These are phyloP conservation scores for Mucor racemosus DNA, from an alignment of 371 early-diverging fungal genomes.

Conservation along the genomic window DNA sequence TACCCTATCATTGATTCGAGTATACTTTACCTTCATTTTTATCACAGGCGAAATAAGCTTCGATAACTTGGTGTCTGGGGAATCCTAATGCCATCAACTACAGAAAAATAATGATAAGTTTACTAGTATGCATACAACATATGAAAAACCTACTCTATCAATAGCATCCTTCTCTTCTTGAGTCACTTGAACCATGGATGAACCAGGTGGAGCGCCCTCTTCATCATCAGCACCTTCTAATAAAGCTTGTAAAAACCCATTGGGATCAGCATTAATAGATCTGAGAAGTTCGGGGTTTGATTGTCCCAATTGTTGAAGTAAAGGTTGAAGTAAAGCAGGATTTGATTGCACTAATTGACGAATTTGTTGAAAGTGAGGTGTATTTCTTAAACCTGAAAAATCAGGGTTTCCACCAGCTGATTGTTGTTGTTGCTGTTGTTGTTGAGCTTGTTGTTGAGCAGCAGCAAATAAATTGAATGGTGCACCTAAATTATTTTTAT, in stretches of 20 bases:
- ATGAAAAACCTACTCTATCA: conserved; percentile 68
- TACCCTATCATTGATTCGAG: background rate
- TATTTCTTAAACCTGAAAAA: conserved; percentile 70
- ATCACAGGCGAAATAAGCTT: conserved; percentile 97
- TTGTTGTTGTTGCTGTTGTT: conserved; percentile 43
- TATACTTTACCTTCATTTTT: conserved; percentile 80
- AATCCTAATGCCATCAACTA: conserved; percentile 92
- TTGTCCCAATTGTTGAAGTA: conserved; percentile 84
- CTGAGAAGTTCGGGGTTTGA: conserved; percentile 87
- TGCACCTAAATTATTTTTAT: conserved; percentile 22
- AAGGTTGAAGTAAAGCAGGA: conserved; percentile 86
- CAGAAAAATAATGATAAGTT: background rate
- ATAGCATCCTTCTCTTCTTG: conserved; percentile 93
- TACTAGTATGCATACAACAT: too few relatives aligned
- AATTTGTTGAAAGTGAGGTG: conserved; percentile 92
- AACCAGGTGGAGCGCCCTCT: conserved; percentile 53
- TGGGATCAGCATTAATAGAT: conserved; percentile 78
- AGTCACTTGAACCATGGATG: conserved; percentile 80
- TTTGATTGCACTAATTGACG: conserved; percentile 86
- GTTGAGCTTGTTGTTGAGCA: conserved; percentile 53
- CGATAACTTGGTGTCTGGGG: conserved; percentile 77
- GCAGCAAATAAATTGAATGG: conserved; percentile 64
- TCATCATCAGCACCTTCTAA: conserved; percentile 64
- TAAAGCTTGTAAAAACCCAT: conserved; percentile 82
- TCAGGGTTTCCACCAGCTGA: conserved; percentile 34